Evolutionary conservation across 2,329 filamentous ascomycete genomes (phyloP), one percentile per base, ranked within the genome.

Genomic region (Chaetomiaceae sp.): DNA sequence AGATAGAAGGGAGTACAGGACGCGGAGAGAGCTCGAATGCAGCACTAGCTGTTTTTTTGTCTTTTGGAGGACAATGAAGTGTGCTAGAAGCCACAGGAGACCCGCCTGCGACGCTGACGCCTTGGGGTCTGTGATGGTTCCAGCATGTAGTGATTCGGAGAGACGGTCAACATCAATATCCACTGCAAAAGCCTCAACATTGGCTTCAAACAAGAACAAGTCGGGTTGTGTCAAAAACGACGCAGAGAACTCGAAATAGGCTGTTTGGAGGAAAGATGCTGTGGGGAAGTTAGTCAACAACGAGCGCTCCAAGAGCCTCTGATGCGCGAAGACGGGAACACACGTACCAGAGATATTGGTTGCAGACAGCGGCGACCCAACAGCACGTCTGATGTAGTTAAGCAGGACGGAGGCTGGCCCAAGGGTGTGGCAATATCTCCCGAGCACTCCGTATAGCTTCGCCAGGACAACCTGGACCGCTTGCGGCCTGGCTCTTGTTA

Each of bases 31-130:
- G 7, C 66, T 62, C 5, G 70, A 60, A 13, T 70, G 69, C 31
- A 70, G 65, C 3, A 61, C 62, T 9, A 63, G 60, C 23, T 65
- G 62, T 13, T 60, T 58, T 40, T 66, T 68, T 9, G 65, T 66
- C 48, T 71, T 70, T 45, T 76, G 74, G 12, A 86, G 65, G 45
- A 78, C 75, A 53, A 87, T 77, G 56, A 85, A 85, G 60, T 87
- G 82, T 13, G 86, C 77, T 23, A 89, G 68, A 23, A 87, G 73
- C 74, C 83, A 85, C 34, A 89, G 66, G 33, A 81, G 75, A 9
- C 69, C 66, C 35, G 74, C 68, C 33, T 68, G 68, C 1, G 68
- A 63, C 12, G 61, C 57, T 2, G 59, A 53, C 1, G 52, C 42
- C 10, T 62, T 51, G 5, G 63, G 52, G 2, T 61, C 53, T 2